phyloP scores from a whole-genome alignment of 139 green algal species.

The Parachlorella kessleri region DNA sequence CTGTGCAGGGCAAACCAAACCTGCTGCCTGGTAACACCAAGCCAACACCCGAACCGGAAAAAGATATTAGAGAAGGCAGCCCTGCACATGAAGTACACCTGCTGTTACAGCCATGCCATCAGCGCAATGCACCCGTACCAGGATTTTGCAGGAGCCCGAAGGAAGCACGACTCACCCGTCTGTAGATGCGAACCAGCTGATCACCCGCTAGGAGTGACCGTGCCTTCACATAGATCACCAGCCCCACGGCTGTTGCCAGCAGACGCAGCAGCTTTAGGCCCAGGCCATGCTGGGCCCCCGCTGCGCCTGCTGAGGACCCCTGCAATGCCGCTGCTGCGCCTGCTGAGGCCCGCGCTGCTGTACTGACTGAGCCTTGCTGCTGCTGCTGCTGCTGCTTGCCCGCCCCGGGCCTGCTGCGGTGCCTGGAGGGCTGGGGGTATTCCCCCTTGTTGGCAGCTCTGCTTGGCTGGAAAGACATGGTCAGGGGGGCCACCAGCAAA shows the following conservation, averaged over 20 bases:
- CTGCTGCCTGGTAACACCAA: too few relatives aligned
- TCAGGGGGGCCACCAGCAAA: constrained; percentile 44
- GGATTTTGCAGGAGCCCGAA: too few relatives aligned
- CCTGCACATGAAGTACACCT: too few relatives aligned
- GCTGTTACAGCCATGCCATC: too few relatives aligned
- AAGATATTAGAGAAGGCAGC: too few relatives aligned
- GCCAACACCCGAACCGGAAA: too few relatives aligned
- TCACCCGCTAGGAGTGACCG: constrained; percentile 62
- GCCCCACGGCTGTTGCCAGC: constrained; percentile 16
- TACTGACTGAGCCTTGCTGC: too few relatives aligned
- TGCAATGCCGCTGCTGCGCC: background rate
- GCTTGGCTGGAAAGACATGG: background rate
- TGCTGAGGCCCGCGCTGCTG: background rate
- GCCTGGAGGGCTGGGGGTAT: background rate
- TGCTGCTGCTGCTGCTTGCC: background rate
- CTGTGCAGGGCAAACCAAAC: too few relatives aligned
- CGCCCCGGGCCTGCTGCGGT: background rate
- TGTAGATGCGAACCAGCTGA: constrained; percentile 78
- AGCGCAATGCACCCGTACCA: too few relatives aligned
- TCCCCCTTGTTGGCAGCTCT: background rate
- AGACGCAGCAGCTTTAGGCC: constrained; percentile 38
- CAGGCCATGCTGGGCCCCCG: background rate
- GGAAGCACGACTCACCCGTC: too few relatives aligned
- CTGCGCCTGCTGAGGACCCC: background rate
- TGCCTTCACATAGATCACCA: constrained; percentile 53